These are phyloP conservation scores for Aureobasidium sp. DNA, from an alignment of 2,329 filamentous ascomycete species.

Conservation along the genomic window DNA sequence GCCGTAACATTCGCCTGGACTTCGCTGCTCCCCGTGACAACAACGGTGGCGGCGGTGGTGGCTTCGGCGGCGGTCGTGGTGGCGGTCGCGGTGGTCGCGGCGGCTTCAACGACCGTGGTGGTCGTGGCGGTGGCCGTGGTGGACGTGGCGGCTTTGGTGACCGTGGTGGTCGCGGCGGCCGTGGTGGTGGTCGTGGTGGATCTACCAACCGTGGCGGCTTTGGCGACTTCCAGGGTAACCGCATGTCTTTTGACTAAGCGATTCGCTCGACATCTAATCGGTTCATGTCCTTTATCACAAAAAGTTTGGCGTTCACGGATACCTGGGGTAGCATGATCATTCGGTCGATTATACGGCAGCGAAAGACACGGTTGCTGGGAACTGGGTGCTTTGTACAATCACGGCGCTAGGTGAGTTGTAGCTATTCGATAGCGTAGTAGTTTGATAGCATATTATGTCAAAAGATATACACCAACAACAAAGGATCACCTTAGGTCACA, in stretches of 20 bases:
- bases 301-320: slow-evolving; percentile 11
- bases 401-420: slow-evolving; percentile 8
- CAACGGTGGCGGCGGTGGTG: slow-evolving; percentile 37
- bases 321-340: slow-evolving; percentile 4
- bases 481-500: neutral
- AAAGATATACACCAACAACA: neutral
- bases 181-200: slow-evolving; percentile 39
- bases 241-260: slow-evolving; percentile 1
- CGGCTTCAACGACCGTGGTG: slow-evolving; percentile 40
- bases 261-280: neutral
- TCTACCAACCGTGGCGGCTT: slow-evolving; percentile 47
- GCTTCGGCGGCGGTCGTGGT: slow-evolving; percentile 31
- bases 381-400: slow-evolving; percentile 1
- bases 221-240: slow-evolving; percentile 63
- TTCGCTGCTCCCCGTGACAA: slow-evolving; percentile 53
- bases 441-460: slow-evolving; percentile 5
- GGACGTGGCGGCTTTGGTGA: slow-evolving; percentile 45
- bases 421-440: slow-evolving; percentile 8
- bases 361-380: slow-evolving; percentile 2
- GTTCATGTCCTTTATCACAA: neutral
- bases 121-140: slow-evolving; percentile 43
- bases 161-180: slow-evolving; percentile 40
- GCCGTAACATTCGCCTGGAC: slow-evolving; percentile 74
- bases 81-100: slow-evolving; percentile 32
- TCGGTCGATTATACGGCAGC: neutral